Evolutionary conservation across 768 basidiomycete genomes (phyloP).

Genomic region (Mycena floridula): DNA sequence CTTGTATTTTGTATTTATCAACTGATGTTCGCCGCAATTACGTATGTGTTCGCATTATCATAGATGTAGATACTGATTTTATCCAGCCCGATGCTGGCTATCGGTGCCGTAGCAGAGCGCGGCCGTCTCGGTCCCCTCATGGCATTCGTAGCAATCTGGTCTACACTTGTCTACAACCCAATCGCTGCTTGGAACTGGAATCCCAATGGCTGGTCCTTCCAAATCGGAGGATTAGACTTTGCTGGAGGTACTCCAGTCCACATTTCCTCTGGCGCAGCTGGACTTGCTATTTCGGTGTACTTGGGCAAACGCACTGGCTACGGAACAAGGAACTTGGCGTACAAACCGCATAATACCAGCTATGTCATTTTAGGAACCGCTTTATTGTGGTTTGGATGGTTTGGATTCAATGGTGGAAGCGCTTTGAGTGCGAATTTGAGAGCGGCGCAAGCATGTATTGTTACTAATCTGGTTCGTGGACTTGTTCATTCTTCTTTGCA

Average conservation of each 20-base stretch:
- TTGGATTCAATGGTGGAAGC: conserved; percentile 86
- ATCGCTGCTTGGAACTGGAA: conserved; percentile 80
- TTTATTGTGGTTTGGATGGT: conserved; percentile 64
- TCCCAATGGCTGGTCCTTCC: conserved; percentile 45
- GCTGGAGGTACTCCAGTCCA: conserved; percentile 69
- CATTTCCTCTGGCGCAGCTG: conserved; percentile 62
- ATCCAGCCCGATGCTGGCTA: conserved; percentile 53
- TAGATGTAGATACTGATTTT: not conserved
- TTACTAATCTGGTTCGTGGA: conserved; percentile 87
- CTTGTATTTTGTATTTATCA: conserved; percentile 60
- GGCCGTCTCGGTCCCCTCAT: conserved; percentile 59
- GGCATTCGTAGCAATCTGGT: conserved; percentile 69
- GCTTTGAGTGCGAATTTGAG: conserved; percentile 85
- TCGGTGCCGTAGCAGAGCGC: conserved; percentile 69
- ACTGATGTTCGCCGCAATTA: conserved; percentile 29
- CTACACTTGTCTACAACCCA: conserved; percentile 63
- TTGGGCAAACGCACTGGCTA: conserved; percentile 62
- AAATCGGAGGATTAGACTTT: conserved; percentile 54
- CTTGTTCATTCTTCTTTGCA: not conserved
- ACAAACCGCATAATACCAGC: conserved; percentile 66
- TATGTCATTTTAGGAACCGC: conserved; percentile 63
- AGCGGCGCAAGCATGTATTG: conserved; percentile 83
- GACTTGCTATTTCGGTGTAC: conserved; percentile 54
- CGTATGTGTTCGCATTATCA: conserved; percentile 27
- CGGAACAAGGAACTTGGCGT: conserved; percentile 55